These are phyloP conservation scores for Clonostachys solani DNA, from an alignment of 2,329 filamentous ascomycete species.

Conservation along the genomic window DNA sequence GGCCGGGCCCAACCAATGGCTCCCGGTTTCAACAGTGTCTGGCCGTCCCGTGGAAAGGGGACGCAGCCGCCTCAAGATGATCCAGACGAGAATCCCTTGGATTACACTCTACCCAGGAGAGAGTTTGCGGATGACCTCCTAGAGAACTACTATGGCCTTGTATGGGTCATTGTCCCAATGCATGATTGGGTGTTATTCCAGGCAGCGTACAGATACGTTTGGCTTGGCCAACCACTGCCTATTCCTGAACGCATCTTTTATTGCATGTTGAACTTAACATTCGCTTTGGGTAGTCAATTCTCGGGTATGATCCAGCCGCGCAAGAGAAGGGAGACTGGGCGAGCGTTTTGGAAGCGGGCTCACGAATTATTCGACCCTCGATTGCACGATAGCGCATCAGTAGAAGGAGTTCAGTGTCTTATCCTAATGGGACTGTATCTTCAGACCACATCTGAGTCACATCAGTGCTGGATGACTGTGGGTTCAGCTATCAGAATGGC, in stretches of 20 bases:
- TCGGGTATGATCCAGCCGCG: background rate
- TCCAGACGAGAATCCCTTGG: background rate
- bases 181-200: too few species aligned
- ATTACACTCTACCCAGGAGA: constrained; percentile 1
- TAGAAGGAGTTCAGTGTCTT: constrained; percentile 38
- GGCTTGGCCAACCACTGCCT: too few species aligned
- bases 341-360: constrained; percentile 3
- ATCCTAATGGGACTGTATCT: constrained; percentile 42
- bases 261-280: constrained; percentile 2
- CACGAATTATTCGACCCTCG: background rate
- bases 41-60: too few species aligned
- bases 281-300: constrained; percentile 5
- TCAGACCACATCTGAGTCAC: constrained; percentile 38
- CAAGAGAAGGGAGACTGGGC: background rate
- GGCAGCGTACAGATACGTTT: too few species aligned
- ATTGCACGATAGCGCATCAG: constrained; percentile 13
- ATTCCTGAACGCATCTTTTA: too few species aligned
- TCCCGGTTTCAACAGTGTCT: background rate
- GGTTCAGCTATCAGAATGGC: constrained; percentile 39
- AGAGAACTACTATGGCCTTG: background rate
- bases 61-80: background rate
- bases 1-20: background rate
- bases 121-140: constrained; percentile 1
- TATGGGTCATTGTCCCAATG: constrained; percentile 1
- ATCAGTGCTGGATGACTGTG: constrained; percentile 44